Evolutionary conservation across 2,329 filamentous ascomycete genomes (phyloP).

Genomic region (Pyricularia sp.): DNA sequence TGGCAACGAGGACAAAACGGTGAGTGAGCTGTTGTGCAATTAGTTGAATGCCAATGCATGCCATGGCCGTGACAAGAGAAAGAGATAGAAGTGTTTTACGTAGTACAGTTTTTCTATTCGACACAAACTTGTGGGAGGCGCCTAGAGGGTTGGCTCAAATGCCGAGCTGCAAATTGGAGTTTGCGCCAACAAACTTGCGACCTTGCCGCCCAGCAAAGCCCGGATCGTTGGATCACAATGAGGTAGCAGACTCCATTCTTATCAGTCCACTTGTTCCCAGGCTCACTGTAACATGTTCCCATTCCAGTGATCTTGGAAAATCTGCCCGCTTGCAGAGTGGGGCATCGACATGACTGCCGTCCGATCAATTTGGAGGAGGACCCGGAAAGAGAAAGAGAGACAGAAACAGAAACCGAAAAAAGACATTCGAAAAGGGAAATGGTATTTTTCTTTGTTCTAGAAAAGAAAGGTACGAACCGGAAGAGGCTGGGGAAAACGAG

Average conservation of each 20-base stretch:
- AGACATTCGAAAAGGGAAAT: too few relatives aligned
- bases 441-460: too few relatives aligned
- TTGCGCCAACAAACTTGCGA: not conserved
- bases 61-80: not conserved
- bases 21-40: not conserved
- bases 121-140: not conserved
- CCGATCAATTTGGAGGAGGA: not conserved
- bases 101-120: not conserved
- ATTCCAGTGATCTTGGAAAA: not conserved
- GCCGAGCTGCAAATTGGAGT: not conserved
- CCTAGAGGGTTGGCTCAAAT: not conserved
- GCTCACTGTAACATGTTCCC: not conserved
- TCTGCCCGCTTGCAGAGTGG: not conserved
- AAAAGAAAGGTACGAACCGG: too few relatives aligned
- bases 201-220: not conserved
- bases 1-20: not conserved
- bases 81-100: not conserved
- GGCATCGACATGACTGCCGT: not conserved
- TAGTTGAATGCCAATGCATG: not conserved
- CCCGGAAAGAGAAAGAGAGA: not conserved
- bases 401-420: not conserved
- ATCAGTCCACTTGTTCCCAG: not conserved
- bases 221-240: not conserved
- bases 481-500: too few relatives aligned
- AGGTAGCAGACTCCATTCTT: not conserved